Evolutionary conservation across 2,329 filamentous ascomycete genomes (phyloP), one percentile per base, ranked within the genome.

Genomic region (Phyllosticta citriasiana): DNA sequence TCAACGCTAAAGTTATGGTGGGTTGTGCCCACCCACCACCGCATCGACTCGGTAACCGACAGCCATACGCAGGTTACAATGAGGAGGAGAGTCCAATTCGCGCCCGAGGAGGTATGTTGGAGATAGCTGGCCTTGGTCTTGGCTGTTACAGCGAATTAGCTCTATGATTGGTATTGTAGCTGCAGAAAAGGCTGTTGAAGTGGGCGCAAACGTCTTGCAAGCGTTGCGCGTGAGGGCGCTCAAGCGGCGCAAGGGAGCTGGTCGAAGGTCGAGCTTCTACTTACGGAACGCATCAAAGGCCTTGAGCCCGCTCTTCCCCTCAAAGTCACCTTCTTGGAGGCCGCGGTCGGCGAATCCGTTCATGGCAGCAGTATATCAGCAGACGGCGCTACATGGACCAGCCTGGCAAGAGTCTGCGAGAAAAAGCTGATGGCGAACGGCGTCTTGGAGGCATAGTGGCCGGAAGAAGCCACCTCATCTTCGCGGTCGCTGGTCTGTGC

Each of bases 201-300:
- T 57, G 91, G 89, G 75, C 85, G 87, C 59, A 77, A 74, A 63
- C n/a, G 40, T 47, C 40, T 47, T 79, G 64, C 62, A 24, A 19
- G 19, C 12, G 55, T 47, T 40, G 35, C 9, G 33, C 24, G 35
- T 57, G 57, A 33, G 52, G 30, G 57, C 51, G 52, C 27, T 53
- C n/a, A 19, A 35, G 22, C 16, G 52, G 51, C 33, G 51, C 40
- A 47, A 33, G 57, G 57, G 22, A 14, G 9, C 35, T 27, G 14
- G 57, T 19, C 51, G 22, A 54, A 56, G 40, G 40, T 55, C 53
- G 53, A 60, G 53, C 33, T 22, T 57, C 26, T 19, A 81, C 89
- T 72, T 84, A 96, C 91, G 93, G 74, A 99, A 99, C 66, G 92
- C 93, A 79, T 99, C 94, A 76, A 99, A 99, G 63, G 93, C 91